Evolutionary conservation across 306 rosid genomes (phyloP).

Genomic region (Prunus mongolica): DNA sequence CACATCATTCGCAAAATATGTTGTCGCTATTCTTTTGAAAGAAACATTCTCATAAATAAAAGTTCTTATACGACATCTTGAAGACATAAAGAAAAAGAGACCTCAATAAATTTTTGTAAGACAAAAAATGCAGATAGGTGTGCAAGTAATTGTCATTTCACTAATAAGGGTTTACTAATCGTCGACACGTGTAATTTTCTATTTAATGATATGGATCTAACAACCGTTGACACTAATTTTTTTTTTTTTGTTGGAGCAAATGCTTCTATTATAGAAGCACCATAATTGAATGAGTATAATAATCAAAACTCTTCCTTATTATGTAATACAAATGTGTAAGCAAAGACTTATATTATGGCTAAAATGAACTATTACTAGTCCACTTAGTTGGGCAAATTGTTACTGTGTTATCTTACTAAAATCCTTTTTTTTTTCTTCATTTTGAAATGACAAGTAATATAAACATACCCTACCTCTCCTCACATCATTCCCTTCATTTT

Average conservation of each 20-base stretch:
- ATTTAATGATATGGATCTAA: too few relatives aligned
- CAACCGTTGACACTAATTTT: too few relatives aligned
- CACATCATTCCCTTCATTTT: neutral
- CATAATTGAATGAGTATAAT: neutral
- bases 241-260: too few relatives aligned
- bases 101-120: neutral
- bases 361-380: neutral
- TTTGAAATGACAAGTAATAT: neutral
- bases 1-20: too few relatives aligned
- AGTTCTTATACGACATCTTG: too few relatives aligned
- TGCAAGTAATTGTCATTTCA: neutral
- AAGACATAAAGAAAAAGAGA: too few relatives aligned
- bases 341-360: neutral
- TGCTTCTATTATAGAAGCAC: too few relatives aligned
- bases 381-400: neutral
- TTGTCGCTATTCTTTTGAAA: too few relatives aligned
- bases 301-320: neutral
- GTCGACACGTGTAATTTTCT: too few relatives aligned
- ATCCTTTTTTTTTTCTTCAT: neutral
- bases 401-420: neutral
- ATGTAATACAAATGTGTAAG: neutral
- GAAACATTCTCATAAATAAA: too few relatives aligned
- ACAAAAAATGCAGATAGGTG: neutral
- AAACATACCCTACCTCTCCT: neutral
- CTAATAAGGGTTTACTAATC: neutral